Evolutionary conservation across 176 grass and related monocot species (phyloP).

Genomic region (Paspalum notatum): DNA sequence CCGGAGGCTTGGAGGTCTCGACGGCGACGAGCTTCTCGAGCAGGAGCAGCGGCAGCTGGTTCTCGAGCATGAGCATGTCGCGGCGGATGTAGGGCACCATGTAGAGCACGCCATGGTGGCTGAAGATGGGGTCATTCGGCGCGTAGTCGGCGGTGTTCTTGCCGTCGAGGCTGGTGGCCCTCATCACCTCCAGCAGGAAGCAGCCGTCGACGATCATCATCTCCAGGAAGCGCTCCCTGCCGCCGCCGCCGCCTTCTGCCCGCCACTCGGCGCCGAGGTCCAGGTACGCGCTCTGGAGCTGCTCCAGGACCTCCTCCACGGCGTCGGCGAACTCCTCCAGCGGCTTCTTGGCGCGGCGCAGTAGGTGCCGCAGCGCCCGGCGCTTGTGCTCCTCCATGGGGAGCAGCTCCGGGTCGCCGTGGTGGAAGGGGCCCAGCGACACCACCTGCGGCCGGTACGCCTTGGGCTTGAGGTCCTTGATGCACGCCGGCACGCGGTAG

Average conservation of each 20-base stretch:
- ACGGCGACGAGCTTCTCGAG: constrained; percentile 56
- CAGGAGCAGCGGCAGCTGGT: constrained; percentile 72
- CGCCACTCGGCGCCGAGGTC: constrained; percentile 43
- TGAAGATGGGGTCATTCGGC: constrained; percentile 78
- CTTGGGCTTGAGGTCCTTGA: constrained; percentile 59
- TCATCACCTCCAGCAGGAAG: constrained; percentile 84
- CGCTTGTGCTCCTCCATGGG: constrained; percentile 88
- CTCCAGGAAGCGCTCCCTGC: constrained; percentile 52
- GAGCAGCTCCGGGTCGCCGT: constrained; percentile 36
- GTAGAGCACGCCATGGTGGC: constrained; percentile 69
- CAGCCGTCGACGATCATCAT: constrained; percentile 76
- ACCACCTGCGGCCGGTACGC: constrained; percentile 76
- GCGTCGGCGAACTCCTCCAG: constrained; percentile 47
- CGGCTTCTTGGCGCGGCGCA: constrained; percentile 42
- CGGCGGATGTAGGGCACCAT: constrained; percentile 69
- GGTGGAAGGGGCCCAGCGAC: constrained; percentile 81
- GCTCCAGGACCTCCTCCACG: constrained; percentile 37
- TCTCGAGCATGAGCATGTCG: constrained; percentile 88
- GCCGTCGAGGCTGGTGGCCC: constrained; percentile 6
- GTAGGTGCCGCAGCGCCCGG: constrained; percentile 69
- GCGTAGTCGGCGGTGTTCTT: constrained; percentile 49
- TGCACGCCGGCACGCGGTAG: constrained; percentile 74
- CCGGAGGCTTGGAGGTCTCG: constrained; percentile 24
- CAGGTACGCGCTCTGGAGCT: constrained; percentile 48
- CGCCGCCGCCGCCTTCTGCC: neutral